These are phyloP conservation scores for Taphrina flavorubra DNA, from an alignment of 1,139 yeast genomes.

Conservation along the genomic window DNA sequence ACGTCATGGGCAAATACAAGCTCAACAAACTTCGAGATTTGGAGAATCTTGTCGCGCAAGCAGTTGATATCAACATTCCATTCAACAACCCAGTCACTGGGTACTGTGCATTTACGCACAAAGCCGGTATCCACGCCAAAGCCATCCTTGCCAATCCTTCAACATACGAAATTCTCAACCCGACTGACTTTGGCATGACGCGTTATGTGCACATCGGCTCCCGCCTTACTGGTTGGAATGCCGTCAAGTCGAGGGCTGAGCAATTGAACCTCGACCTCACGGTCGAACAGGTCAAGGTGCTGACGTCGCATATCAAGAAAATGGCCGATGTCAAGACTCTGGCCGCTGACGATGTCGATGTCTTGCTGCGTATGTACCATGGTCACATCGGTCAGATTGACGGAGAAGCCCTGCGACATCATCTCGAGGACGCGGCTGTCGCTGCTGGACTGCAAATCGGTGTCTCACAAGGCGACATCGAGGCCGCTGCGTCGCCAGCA, in stretches of 20 bases:
- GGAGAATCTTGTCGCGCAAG: slow-evolving; percentile 94
- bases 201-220: slow-evolving; percentile 95
- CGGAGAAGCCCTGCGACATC: slow-evolving; percentile 37
- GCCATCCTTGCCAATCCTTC: slow-evolving; percentile 98
- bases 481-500: slow-evolving; percentile 29
- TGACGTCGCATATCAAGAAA: slow-evolving; percentile 87
- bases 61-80: slow-evolving; percentile 95
- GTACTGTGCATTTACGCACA: slow-evolving; percentile 98
- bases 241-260: slow-evolving; percentile 96
- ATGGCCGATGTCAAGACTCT: slow-evolving; percentile 94
- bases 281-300: slow-evolving; percentile 94
- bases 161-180: slow-evolving; percentile 93
- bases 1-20: slow-evolving; percentile 92
- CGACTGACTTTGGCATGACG: slow-evolving; percentile 91
- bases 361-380: slow-evolving; percentile 92
- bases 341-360: slow-evolving; percentile 95
- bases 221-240: slow-evolving; percentile 98
- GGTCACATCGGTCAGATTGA: slow-evolving; percentile 54
- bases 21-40: slow-evolving; percentile 93
- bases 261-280: slow-evolving; percentile 88
- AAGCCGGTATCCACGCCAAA: slow-evolving; percentile 99
- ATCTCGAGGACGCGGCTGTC: slow-evolving; percentile 35
- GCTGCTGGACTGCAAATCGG: slow-evolving; percentile 39
- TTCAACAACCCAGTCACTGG: slow-evolving; percentile 99
- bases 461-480: slow-evolving; percentile 28